A percentile compares a stretch with the other conserved stretches of the same genome.
Conservation (phyloP, 306 rosid species). For the Arachis hypogaea region DNA sequence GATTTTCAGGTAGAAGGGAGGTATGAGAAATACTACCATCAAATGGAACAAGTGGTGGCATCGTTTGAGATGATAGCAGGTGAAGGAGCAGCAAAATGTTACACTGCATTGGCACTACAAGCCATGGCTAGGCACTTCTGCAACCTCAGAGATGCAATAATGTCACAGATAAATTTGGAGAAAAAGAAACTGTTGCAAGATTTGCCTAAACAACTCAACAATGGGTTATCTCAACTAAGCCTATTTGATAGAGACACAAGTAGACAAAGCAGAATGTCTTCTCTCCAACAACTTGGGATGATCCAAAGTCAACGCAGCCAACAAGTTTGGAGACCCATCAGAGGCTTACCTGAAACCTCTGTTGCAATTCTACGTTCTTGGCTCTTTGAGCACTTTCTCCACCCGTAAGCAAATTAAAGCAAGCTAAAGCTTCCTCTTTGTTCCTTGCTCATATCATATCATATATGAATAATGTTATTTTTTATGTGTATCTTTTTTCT, state of each 20-base stretch:
- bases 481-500: no score
- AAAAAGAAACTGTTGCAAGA: slow-evolving; percentile 63
- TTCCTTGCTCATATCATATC: no score
- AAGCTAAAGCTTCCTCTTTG: no score
- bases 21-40: slow-evolving; percentile 73
- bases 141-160: slow-evolving; percentile 69
- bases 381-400: slow-evolving; percentile 91
- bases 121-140: slow-evolving; percentile 90
- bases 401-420: slow-evolving; percentile 60
- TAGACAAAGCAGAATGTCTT: slow-evolving; percentile 49
- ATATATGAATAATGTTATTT: no score
- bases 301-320: slow-evolving; percentile 58
- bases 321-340: slow-evolving; percentile 83
- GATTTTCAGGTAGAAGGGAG: slow-evolving; percentile 66
- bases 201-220: slow-evolving; percentile 61
- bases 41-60: slow-evolving; percentile 71
- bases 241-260: slow-evolving; percentile 58
- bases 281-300: slow-evolving; percentile 75
- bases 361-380: slow-evolving; percentile 82
- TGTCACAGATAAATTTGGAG: slow-evolving; percentile 59
- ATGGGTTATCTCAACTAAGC: slow-evolving; percentile 65
- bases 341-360: slow-evolving; percentile 88
- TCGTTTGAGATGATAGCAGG: slow-evolving; percentile 79
- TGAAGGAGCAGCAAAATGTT: slow-evolving; percentile 68
- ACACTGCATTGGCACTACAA: slow-evolving; percentile 79